Evolutionary conservation across 805 yeast species (phyloP), one percentile per base, ranked within the genome.

Genomic region (Grigorovia humatica): DNA sequence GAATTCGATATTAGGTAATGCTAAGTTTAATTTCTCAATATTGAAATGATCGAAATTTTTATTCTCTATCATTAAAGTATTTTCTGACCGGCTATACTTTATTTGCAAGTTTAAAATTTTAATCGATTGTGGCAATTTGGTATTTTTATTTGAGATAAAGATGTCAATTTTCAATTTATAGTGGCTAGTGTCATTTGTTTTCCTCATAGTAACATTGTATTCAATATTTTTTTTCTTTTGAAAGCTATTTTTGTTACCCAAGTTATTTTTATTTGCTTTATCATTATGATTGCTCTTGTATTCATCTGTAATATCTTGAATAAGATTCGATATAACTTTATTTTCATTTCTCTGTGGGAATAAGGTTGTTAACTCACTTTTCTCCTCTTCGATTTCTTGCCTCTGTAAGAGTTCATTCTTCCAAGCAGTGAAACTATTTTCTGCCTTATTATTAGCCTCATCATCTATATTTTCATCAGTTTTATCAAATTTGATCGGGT

Each of bases 261-360:
- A 30, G 4, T 35, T 48, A 17, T 23, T 48, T 46, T 19, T 35
- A 23, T 20, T 48, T 17, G 3, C 9, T 13, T 43, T 18, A 20
- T 41, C 9, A 17, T 46, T 32, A 32, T 32, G 12, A 32, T 38
- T 38, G 17, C 3, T 38, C n/a, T 38, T 38, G 13, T 15, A 23
- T 29, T 17, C 29, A 20, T 44, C 46, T 6, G 23, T 15, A 13
- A 82, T 73, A 54, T 81, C 88, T 60, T 80, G 75, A 44, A 83
- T 82, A 51, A 82, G 59, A 7, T n/a, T 8, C 80, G 80, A 50
- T 67, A 74, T 32, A 43, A 17, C n/a, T 19, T 43, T 40, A 48
- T 43, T 29, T 9, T 20, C 46, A 52, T 6, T 13, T 2, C 40
- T 12, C n/a, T 32, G 46, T 13, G 70, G 68, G 27, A 65, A 59